Evolutionary conservation across 257 asterid genomes (phyloP), one percentile per base, ranked within the genome.

Genomic region (Solanum gracilifrons): DNA sequence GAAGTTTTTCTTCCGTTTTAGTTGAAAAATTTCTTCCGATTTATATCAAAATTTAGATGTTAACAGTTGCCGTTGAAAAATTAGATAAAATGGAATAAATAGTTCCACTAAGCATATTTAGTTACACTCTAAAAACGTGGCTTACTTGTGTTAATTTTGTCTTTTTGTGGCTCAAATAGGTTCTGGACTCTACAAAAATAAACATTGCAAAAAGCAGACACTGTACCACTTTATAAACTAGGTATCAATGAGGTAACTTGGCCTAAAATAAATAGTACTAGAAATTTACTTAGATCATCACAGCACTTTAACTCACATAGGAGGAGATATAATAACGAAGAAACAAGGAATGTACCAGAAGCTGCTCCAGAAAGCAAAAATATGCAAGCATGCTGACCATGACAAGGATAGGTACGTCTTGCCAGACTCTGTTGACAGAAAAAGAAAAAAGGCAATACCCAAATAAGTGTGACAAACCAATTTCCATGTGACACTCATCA

Each of bases 301-400:
- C 39, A 82, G 43, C 85, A 9, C 20, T 48, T 82, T 48, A 82
- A 48, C 43, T 29, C 20, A 31, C 27, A 18, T 82, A 27, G 25
- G 66, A 58, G 83, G 48, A 90, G 31, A 55, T 36, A 86, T 23
- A 58, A 86, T 21, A 21, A 72, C 27, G 39, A 82, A 77, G 75
- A 88, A 87, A 36, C 82, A 84, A 82, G 69, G 71, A 36, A 86
- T 87, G 25, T 92, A 96, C 99, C 98, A 96, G 93, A 89, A 96
- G 99, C 93, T 96, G 99, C 95, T 96, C 99, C 88, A 96, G 94
- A 90, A 96, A 95, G 92, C 98, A 95, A 92, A 96, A 96, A 91
- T 96, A 96, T 74, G 98, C 98, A 68, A 96, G 99, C 95, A 95
- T 92, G 94, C 99, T 96, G 95, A 96, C 95, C 98, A 96, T 94